phyloP scores from a whole-genome alignment of 148 eudicot species.

The Spergularia marina region DNA sequence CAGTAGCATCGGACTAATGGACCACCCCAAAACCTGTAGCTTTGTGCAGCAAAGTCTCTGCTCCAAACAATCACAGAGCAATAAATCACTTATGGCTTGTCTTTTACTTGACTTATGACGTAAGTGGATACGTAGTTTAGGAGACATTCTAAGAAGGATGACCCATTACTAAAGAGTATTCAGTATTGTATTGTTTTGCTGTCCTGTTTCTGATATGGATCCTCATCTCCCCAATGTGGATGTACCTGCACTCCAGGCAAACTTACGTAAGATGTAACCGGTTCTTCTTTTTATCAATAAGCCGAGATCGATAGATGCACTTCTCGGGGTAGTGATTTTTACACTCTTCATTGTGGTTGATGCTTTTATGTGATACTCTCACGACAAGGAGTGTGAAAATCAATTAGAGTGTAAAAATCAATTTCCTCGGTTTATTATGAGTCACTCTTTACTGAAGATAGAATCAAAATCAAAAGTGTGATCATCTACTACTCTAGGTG shows the following conservation, averaged over 20 bases:
- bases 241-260: neutral
- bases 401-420: too few species aligned
- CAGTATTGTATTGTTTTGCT: neutral
- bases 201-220: neutral
- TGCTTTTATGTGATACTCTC: neutral
- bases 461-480: too few species aligned
- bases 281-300: too few species aligned
- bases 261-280: neutral
- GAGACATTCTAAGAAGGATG: slow-evolving; percentile 9
- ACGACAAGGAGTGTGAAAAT: too few species aligned
- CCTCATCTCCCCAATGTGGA: neutral
- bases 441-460: too few species aligned
- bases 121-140: slow-evolving; percentile 26
- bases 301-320: too few species aligned
- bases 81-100: slow-evolving; percentile 4
- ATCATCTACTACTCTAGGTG: too few species aligned
- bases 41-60: neutral
- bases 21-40: slow-evolving; percentile 14
- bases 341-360: neutral
- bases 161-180: neutral
- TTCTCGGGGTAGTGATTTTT: neutral
- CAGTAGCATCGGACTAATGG: slow-evolving; percentile 19
- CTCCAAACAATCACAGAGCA: neutral
- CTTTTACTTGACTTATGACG: slow-evolving; percentile 13
- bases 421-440: too few species aligned